phyloP scores from a whole-genome alignment of 495 filamentous ascomycete species.

The Chaetomidium leptoderma region DNA sequence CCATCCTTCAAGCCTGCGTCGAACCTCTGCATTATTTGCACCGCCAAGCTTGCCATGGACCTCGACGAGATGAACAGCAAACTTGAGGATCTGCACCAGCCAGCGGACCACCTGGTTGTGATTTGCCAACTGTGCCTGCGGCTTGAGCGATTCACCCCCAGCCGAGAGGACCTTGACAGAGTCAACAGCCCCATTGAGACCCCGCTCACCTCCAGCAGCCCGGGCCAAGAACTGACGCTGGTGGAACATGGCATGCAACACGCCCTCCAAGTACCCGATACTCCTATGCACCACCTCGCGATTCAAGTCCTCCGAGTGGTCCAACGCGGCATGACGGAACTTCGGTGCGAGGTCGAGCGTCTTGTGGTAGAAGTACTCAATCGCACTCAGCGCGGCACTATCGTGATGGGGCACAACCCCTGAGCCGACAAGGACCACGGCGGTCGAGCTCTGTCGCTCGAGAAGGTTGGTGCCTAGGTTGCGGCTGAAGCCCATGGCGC shows the following conservation, averaged over 20 bases:
- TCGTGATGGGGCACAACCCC: slow-evolving; percentile 24
- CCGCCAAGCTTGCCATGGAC: slow-evolving; percentile 59
- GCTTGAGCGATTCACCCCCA: slow-evolving; percentile 19
- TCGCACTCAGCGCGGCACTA: slow-evolving; percentile 31
- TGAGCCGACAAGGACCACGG: slow-evolving; percentile 55
- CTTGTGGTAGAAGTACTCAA: slow-evolving; percentile 75
- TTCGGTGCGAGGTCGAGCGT: slow-evolving; percentile 65
- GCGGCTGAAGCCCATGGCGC: slow-evolving; percentile 82
- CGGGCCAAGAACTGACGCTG: slow-evolving; percentile 56
- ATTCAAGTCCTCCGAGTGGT: slow-evolving; percentile 80
- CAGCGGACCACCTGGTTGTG: slow-evolving; percentile 35
- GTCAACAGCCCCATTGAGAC: slow-evolving; percentile 22
- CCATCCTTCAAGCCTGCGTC: slow-evolving; percentile 46
- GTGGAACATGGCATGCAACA: slow-evolving; percentile 61
- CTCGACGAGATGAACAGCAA: slow-evolving; percentile 47
- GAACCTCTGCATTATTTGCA: slow-evolving; percentile 39
- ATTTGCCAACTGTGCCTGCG: slow-evolving; percentile 25
- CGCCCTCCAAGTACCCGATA: slow-evolving; percentile 74
- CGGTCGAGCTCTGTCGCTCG: slow-evolving; percentile 63
- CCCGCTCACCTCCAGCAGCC: slow-evolving; percentile 25
- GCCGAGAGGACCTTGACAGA: slow-evolving; percentile 27
- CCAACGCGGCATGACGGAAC: slow-evolving; percentile 58
- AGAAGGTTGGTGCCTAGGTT: slow-evolving; percentile 68
- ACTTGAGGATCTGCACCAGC: slow-evolving; percentile 41
- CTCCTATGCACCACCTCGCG: slow-evolving; percentile 70